phyloP scores from a whole-genome alignment of 2,329 filamentous ascomycete species.

The Alternaria sp. region DNA sequence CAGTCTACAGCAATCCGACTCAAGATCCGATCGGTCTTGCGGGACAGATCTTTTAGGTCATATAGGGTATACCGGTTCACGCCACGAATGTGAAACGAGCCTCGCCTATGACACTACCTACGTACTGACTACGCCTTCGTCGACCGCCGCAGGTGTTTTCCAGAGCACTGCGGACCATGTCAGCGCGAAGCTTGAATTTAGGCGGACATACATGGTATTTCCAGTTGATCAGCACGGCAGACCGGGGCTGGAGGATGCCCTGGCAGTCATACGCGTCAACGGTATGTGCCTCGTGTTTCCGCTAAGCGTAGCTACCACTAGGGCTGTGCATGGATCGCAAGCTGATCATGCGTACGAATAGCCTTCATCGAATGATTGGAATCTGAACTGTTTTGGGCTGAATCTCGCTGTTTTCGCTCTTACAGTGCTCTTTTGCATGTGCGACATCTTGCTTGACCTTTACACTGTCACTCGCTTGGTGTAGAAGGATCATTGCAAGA shows the following conservation, averaged over 20 bases:
- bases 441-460: conserved; percentile 22
- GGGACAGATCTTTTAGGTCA: conserved; percentile 2
- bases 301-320: conserved; percentile 21
- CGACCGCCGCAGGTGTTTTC: neutral
- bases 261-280: conserved; percentile 22
- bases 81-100: neutral
- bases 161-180: neutral
- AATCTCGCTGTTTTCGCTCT: conserved; percentile 12
- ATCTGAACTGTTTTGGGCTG: conserved; percentile 9
- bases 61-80: neutral
- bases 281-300: conserved; percentile 26
- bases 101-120: neutral
- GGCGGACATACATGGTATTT: neutral
- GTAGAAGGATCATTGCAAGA: conserved; percentile 24
- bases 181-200: conserved; percentile 4
- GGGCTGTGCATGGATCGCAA: conserved; percentile 34
- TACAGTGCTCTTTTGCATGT: conserved; percentile 8
- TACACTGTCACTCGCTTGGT: conserved; percentile 32
- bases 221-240: conserved; percentile 38
- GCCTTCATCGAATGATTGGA: conserved; percentile 14
- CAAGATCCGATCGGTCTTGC: conserved; percentile 15
- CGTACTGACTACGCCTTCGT: neutral
- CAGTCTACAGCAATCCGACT: conserved; percentile 7
- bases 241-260: conserved; percentile 11
- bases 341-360: conserved; percentile 21